Evolutionary conservation across 2,329 filamentous ascomycete species (phyloP).

Genomic region (Trichoderma sp.): DNA sequence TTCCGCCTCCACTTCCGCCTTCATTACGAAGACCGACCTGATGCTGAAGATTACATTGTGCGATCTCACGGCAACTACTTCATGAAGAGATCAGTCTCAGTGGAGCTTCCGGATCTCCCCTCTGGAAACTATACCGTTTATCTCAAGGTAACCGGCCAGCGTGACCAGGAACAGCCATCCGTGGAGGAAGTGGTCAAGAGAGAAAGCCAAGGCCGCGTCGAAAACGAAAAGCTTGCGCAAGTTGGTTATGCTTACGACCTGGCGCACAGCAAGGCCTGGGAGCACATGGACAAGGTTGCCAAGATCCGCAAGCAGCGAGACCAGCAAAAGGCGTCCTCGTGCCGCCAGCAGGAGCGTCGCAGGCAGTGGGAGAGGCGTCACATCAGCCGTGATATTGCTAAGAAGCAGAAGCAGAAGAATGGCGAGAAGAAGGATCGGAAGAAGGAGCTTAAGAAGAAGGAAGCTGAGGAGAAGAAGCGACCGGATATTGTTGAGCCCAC

Average conservation of each 20-base stretch:
- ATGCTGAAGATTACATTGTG: slow-evolving; percentile 60
- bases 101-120: slow-evolving; percentile 57
- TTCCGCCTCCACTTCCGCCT: slow-evolving; percentile 54
- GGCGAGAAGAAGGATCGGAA: slow-evolving; percentile 37
- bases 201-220: slow-evolving; percentile 47
- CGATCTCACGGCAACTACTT: slow-evolving; percentile 60
- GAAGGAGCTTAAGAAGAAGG: slow-evolving; percentile 26
- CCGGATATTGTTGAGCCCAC: slow-evolving; percentile 13
- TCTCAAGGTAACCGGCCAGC: slow-evolving; percentile 55
- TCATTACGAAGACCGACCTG: slow-evolving; percentile 49
- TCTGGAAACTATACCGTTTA: slow-evolving; percentile 60
- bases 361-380: slow-evolving; percentile 53
- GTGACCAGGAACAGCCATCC: slow-evolving; percentile 45
- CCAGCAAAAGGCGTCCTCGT: slow-evolving; percentile 51
- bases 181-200: slow-evolving; percentile 59
- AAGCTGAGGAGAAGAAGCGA: slow-evolving; percentile 26
- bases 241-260: slow-evolving; percentile 61
- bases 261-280: slow-evolving; percentile 59
- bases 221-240: slow-evolving; percentile 61
- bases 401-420: slow-evolving; percentile 44
- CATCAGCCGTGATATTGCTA: slow-evolving; percentile 44
- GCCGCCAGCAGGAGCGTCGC: slow-evolving; percentile 47
- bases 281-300: slow-evolving; percentile 51
- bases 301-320: slow-evolving; percentile 52
- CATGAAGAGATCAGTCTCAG: slow-evolving; percentile 59